Conservation (phyloP, 2,329 filamentous ascomycete species). For the Sclerotinia minor region DNA sequence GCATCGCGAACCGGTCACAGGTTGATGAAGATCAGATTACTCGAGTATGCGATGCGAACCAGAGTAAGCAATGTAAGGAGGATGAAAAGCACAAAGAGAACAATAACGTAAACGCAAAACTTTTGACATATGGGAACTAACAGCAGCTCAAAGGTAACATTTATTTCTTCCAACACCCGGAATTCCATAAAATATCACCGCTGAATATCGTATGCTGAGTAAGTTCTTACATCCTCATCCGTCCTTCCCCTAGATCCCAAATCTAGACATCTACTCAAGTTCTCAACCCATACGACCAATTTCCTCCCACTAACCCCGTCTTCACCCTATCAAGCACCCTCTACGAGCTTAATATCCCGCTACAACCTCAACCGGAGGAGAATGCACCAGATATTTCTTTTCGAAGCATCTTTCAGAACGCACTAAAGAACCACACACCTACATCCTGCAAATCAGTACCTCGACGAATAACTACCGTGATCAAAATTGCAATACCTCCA, state of each 20-base stretch:
- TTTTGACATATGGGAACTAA: too few species aligned
- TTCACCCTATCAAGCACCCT: constrained; percentile 27
- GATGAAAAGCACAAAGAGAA: not conserved
- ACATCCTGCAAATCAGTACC: constrained; percentile 24
- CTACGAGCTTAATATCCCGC: constrained; percentile 27
- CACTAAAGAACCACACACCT: constrained; percentile 30
- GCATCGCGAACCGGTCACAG: too few species aligned
- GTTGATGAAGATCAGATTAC: too few species aligned
- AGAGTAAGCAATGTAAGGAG: too few species aligned
- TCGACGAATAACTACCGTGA: constrained; percentile 2
- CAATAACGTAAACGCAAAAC: not conserved
- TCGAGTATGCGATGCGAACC: too few species aligned
- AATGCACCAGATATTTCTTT: constrained; percentile 26
- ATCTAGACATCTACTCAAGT: constrained; percentile 3
- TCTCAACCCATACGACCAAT: constrained; percentile 29
- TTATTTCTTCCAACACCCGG: too few species aligned
- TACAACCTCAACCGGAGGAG: constrained; percentile 29
- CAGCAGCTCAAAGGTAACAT: too few species aligned
- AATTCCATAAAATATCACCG: too few species aligned
- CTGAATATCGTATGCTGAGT: too few species aligned
- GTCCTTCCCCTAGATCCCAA: not conserved
- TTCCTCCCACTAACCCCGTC: constrained; percentile 33
- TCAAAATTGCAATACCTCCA: constrained; percentile 25
- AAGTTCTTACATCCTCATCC: not conserved
- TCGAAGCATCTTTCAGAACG: constrained; percentile 27